Base-by-base conservation (phyloP, 2,329 filamentous ascomycete genomes). In the Aspergillus piperis region DNA sequence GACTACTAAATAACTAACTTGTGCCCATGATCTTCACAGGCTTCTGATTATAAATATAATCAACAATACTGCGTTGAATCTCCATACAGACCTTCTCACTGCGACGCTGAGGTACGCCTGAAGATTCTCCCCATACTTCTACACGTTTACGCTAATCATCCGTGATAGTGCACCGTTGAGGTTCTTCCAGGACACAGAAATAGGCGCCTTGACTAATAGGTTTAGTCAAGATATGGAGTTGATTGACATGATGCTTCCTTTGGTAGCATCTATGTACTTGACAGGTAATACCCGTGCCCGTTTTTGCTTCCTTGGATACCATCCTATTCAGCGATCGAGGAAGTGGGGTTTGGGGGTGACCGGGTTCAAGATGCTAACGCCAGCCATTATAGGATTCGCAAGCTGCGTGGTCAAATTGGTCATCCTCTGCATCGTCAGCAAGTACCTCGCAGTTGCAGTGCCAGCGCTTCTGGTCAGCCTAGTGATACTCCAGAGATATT, bases 401-500 rank as follows among this genome's bases (percentile, higher is more conserved):
- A 21, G 19, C 19, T 19, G 41, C 19, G 13, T 44, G 21, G 41
- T 44, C 10, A 44, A 44, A 8, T 2, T 44, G 41, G 41, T 44
- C n/a, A 44, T 44, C 8, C 19, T 44, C 3, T 44, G 41, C 8
- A 21, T 44, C 5, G 41, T 44, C 41, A 44, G 41, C 41, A 44
- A 44, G 8, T 44, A 23, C 11, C 41, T 44, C 2, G 41, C 41
- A 44, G 41, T 21, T 21, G 41, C 21, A 10, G 13, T 44, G 0
- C 41, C 41, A 0, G 41, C 2, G 13, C 41, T 44, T 19, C 19
- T 44, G 19, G 13, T 15, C 41, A 44, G 41, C 2, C 11, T 44
- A 8, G 41, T 23, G 0, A 21, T 44, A 11, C 41, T 54, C 11
- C 59, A 61, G 30, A 58, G 21, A n/a, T 54, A 54, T 15, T 61